Percentiles rank a stretch among this genome's conserved stretches.
These are phyloP conservation scores for Trichocomaceae sp. DNA, from an alignment of 2,329 filamentous ascomycete species.

Conservation along the genomic window DNA sequence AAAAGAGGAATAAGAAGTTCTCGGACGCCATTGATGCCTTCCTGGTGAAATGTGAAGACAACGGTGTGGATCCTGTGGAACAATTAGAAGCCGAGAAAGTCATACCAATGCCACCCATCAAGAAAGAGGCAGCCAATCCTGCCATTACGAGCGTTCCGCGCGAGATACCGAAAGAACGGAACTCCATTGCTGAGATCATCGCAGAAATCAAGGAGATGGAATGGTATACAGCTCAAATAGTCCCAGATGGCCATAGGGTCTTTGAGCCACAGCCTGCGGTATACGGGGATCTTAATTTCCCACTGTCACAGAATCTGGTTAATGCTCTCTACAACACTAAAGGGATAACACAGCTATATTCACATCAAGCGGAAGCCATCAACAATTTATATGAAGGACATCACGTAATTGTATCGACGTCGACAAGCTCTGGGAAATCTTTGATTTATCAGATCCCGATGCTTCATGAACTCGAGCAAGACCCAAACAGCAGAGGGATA, in stretches of 20 bases:
- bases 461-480: constrained; percentile 73
- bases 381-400: constrained; percentile 76
- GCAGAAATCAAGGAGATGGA: constrained; percentile 71
- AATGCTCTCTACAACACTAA: constrained; percentile 92
- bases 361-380: constrained; percentile 89
- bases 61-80: constrained; percentile 58
- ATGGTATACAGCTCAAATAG: constrained; percentile 90
- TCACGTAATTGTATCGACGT: constrained; percentile 88
- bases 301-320: constrained; percentile 84
- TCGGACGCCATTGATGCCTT: constrained; percentile 68
- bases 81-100: constrained; percentile 55
- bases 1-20: constrained; percentile 83
- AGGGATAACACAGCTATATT: constrained; percentile 77
- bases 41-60: constrained; percentile 64
- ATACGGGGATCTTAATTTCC: constrained; percentile 76
- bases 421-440: constrained; percentile 93
- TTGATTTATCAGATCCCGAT: constrained; percentile 97
- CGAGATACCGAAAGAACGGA: constrained; percentile 71
- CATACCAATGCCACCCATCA: constrained; percentile 54
- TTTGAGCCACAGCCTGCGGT: constrained; percentile 79
- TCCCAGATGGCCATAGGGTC: constrained; percentile 84
- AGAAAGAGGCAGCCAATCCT: constrained; percentile 25
- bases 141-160: constrained; percentile 48
- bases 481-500: constrained; percentile 74
- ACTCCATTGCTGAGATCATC: constrained; percentile 76